Conservation (phyloP, 2,329 filamentous ascomycete genomes). For the Gnomoniopsis smithogilvyi region DNA sequence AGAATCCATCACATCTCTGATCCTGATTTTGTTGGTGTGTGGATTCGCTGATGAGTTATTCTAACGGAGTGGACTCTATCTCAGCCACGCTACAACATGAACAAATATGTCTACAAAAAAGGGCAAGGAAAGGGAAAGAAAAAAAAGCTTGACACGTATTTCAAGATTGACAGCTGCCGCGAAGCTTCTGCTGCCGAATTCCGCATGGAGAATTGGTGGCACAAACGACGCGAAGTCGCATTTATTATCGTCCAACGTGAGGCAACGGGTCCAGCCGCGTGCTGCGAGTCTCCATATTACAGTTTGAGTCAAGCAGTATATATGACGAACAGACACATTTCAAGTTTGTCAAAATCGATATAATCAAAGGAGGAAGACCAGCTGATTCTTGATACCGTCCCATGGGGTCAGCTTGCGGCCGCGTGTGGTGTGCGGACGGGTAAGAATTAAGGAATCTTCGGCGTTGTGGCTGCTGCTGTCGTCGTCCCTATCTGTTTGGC, state of each 20-base stretch:
- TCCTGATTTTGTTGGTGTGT: not conserved
- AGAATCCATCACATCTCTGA: not conserved
- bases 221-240: not conserved
- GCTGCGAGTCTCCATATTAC: not conserved
- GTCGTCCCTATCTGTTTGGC: not conserved
- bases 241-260: not conserved
- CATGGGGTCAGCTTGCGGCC: not conserved
- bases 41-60: not conserved
- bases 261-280: constrained; percentile 1
- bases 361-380: not conserved
- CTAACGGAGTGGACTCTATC: not conserved
- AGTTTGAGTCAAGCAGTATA: not conserved
- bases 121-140: not conserved
- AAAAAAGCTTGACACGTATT: not conserved
- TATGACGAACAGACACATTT: no score
- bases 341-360: no score
- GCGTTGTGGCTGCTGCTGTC: not conserved
- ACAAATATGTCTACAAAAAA: not conserved
- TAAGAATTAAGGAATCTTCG: not conserved
- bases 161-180: not conserved
- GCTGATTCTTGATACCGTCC: not conserved
- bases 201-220: not conserved
- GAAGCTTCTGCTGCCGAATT: not conserved
- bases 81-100: not conserved
- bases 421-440: not conserved